Base-by-base conservation (phyloP, 306 rosid species). In the Sesbania bispinosa region DNA sequence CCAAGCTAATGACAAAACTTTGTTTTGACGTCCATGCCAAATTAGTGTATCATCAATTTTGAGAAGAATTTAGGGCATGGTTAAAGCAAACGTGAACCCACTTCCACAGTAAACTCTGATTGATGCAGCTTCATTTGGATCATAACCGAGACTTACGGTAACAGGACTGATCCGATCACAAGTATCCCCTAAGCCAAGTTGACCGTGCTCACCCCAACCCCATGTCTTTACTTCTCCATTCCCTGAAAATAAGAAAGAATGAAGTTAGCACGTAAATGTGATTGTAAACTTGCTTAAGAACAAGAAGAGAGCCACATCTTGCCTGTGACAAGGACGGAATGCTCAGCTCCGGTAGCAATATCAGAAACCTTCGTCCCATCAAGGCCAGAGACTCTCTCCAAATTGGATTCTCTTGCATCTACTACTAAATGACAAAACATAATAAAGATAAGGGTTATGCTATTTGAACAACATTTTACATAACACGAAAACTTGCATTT, bases 131-230 rank as follows among this genome's bases (percentile, higher is more conserved):
- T 48, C 80, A 52, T 63, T 68, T 45, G 29, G 53, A 61, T 64
- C 82, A 64, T 10, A 45, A 24, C 77, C 51, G 0, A 89, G 61
- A 54, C 18, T 79, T 16, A 89, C 85, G 5, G 80, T 72, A 48
- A 60, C 84, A 18, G 97, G 95, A 69, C 80, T 77, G 23, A 66
- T 82, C 81, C 47, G 88, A 62, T 93, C 91, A 19, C 60, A 9
- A 19, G 80, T 76, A 79, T 89, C 80, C 26, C 97, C 98, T 79
- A 94, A 79, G 45, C 98, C 97, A 72, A 94, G 98, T 85, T 94
- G 97, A 69, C 97, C 97, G 39, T 94, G 92, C 82, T 90, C 97
- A 42, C 97, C 98, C 97, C 98, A 94, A 62, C 97, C 98, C 98
- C 98, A 94, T 53, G 95, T 79, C 80, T 77, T 94, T 47, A 84